These are phyloP conservation scores for Lentinula novae-zelandiae DNA, from an alignment of 1,284 basidiomycete genomes.

Conservation along the genomic window DNA sequence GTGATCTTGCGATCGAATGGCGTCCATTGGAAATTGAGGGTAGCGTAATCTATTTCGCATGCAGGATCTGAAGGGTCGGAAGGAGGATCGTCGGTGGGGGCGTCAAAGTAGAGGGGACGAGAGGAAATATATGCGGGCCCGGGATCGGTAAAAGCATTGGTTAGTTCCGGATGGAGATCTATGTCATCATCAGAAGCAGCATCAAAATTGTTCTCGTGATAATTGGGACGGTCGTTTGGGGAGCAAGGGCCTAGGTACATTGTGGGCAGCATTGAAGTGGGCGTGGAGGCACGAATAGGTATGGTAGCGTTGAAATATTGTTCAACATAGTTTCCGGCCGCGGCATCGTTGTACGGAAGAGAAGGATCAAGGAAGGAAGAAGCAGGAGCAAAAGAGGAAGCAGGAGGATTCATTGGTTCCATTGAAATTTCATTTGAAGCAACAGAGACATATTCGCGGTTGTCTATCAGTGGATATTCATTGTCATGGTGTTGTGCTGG, in stretches of 20 bases:
- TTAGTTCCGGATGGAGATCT: not conserved
- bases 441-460: not conserved
- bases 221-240: not conserved
- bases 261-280: not conserved
- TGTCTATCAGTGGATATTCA: not conserved
- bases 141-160: conserved; percentile 32
- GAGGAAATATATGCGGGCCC: conserved; percentile 29
- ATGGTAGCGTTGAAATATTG: not conserved
- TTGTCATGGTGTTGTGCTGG: not conserved
- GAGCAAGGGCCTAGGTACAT: conserved; percentile 13
- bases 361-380: not conserved
- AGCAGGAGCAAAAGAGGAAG: not conserved
- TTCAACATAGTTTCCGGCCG: not conserved
- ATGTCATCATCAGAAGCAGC: not conserved
- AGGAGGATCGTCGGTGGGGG: conserved; percentile 47
- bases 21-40: conserved; percentile 55
- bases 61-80: conserved; percentile 36
- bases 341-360: not conserved
- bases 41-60: conserved; percentile 33
- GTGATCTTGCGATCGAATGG: conserved; percentile 37
- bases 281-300: not conserved
- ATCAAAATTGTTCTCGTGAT: not conserved
- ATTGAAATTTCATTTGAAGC: not conserved
- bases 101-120: conserved; percentile 44
- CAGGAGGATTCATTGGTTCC: not conserved